Conservation (phyloP, 2,329 filamentous ascomycete genomes). For the Aspergillus ruber region DNA sequence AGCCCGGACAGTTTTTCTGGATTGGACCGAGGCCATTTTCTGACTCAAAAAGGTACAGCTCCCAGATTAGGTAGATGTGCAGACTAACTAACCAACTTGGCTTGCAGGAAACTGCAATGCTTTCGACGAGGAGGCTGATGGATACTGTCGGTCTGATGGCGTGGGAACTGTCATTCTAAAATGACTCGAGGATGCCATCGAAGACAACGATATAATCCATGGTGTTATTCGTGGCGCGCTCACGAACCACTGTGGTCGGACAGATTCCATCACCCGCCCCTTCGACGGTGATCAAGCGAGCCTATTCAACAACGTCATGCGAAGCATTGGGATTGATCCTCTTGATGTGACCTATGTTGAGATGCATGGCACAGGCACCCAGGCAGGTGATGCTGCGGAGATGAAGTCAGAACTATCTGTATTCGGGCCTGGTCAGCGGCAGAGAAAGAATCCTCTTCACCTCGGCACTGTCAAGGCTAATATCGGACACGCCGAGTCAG, state of each 20-base stretch:
- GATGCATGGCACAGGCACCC: slow-evolving; percentile 37
- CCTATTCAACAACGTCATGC: slow-evolving; percentile 32
- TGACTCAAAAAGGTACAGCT: slow-evolving; percentile 8
- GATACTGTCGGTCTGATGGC: slow-evolving; percentile 50
- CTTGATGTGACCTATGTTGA: slow-evolving; percentile 32
- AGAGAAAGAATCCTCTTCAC: slow-evolving; percentile 24
- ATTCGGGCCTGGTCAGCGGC: slow-evolving; percentile 25
- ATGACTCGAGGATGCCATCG: slow-evolving; percentile 44
- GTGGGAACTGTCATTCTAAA: slow-evolving; percentile 47
- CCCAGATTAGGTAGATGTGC: no score
- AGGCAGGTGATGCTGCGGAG: slow-evolving; percentile 33
- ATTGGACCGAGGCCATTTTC: slow-evolving; percentile 49
- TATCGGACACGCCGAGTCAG: slow-evolving; percentile 41
- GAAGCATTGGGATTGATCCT: slow-evolving; percentile 31
- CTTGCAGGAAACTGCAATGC: slow-evolving; percentile 42
- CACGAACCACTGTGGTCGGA: slow-evolving; percentile 44
- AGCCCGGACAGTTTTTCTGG: slow-evolving; percentile 73
- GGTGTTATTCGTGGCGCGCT: slow-evolving; percentile 39
- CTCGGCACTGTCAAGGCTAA: slow-evolving; percentile 31
- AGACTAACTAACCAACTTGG: no score
- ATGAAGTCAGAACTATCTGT: slow-evolving; percentile 31
- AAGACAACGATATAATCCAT: slow-evolving; percentile 40
- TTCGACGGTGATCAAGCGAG: slow-evolving; percentile 33
- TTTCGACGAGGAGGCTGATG: slow-evolving; percentile 45
- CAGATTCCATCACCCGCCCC: slow-evolving; percentile 38